A percentile compares a stretch with the other conserved stretches of the same genome.
These are phyloP conservation scores for Elsinoe fawcettii DNA, from an alignment of 2,329 filamentous ascomycete genomes.

Conservation along the genomic window DNA sequence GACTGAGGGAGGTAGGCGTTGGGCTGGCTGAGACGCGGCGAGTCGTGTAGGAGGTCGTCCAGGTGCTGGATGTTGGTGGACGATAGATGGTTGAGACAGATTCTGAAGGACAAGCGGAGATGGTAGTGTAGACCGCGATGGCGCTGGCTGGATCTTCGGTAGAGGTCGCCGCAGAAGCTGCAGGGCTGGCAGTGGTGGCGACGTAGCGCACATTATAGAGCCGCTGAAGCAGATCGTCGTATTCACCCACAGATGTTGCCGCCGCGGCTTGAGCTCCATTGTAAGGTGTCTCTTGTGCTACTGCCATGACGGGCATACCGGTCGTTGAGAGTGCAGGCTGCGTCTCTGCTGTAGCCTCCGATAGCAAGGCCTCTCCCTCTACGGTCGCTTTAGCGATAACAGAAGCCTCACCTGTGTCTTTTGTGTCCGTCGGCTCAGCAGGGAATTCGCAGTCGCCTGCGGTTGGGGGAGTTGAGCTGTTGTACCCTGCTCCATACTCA, in stretches of 20 bases:
- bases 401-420: too few relatives aligned
- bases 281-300: constrained; percentile 1
- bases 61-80: constrained; percentile 12
- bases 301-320: not conserved
- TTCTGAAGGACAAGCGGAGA: constrained; percentile 1
- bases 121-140: constrained; percentile 15
- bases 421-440: constrained; percentile 17
- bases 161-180: not conserved
- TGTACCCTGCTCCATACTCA: constrained; percentile 31
- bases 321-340: not conserved
- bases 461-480: constrained; percentile 22
- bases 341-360: not conserved
- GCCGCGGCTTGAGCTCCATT: constrained; percentile 9
- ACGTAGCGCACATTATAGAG: constrained; percentile 6
- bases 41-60: constrained; percentile 15
- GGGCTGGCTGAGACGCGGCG: constrained; percentile 17
- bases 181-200: constrained; percentile 1
- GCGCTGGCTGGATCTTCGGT: constrained; percentile 11
- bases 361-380: not conserved
- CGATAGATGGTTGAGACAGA: constrained; percentile 8
- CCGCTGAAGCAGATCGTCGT: not conserved
- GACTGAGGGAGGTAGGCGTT: constrained; percentile 15
- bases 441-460: constrained; percentile 27
- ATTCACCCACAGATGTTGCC: not conserved
- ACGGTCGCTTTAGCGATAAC: not conserved